Percentiles rank a stretch among this genome's conserved stretches.
These are phyloP conservation scores for Coffea humblotiana DNA, from an alignment of 305 asterid species.

Conservation along the genomic window DNA sequence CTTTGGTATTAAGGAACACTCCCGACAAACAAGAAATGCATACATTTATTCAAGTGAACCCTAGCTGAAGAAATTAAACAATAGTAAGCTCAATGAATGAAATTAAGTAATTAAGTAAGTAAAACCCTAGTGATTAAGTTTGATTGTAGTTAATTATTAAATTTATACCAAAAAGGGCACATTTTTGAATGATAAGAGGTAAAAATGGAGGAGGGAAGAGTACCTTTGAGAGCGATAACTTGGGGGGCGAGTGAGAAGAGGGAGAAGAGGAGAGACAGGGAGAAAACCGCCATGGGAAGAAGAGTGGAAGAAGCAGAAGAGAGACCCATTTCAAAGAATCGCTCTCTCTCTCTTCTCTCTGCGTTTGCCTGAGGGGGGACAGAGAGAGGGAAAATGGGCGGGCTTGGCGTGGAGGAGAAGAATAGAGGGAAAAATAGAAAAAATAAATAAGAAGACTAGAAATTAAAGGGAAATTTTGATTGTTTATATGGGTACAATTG, in stretches of 20 bases:
- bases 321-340: neutral
- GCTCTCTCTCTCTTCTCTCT: neutral
- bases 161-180: neutral
- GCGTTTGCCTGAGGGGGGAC: too few relatives aligned
- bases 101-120: neutral
- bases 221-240: conserved; percentile 10
- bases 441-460: too few relatives aligned
- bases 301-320: neutral
- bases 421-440: too few relatives aligned
- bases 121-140: neutral
- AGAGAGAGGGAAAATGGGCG: too few relatives aligned
- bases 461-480: too few relatives aligned
- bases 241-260: neutral
- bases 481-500: too few relatives aligned
- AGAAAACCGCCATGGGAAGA: neutral
- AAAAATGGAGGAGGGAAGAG: neutral
- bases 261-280: neutral
- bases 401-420: too few relatives aligned
- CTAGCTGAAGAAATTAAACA: too few relatives aligned
- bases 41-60: neutral
- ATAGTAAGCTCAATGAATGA: neutral
- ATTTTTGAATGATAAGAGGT: neutral
- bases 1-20: neutral
- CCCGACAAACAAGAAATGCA: neutral
- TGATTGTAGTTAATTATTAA: neutral